Evolutionary conservation across 176 grass and related monocot genomes (phyloP), one percentile per base, ranked within the genome.

Genomic region (Aegilops sharonensis): DNA sequence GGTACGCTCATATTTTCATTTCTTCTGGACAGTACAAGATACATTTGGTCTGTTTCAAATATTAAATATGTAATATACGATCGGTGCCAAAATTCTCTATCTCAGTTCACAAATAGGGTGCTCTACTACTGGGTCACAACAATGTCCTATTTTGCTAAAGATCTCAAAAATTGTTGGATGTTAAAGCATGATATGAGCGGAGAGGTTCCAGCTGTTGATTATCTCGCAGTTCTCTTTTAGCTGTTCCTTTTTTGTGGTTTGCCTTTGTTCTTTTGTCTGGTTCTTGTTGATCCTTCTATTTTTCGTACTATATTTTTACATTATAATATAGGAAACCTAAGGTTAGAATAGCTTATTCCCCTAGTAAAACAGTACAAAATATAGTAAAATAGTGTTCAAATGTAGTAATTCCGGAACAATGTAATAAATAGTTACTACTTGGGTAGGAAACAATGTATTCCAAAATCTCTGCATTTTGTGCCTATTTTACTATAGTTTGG

Each of bases 1-100:
- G 91, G 95, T 98, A 98, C 37, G 78, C 72, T 54, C 54, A 5
- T 78, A 52, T 84, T 85, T 78, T 79, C n/a, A 78, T 88, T 94
- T 79, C 75, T 85, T 72, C 5, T 82, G 12, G 52, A 70, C n/a
- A 61, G 11, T 78, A 20, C 40, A 24, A 54, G n/a, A 75, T 69
- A 30, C 30, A 37, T 31, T 4, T 1, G 39, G 81, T 36, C 37
- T 15, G 1, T 50, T 69, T 35, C 62, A 77, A 85, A 73, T 60
- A 68, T 32, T 42, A 65, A 42, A 27, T 15, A 29, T 54, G 50
- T 40, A 23, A 23, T 68, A 31, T 30, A 67, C 35, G 3, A 60
- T 86, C 24, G 20, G 8, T 40, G 39, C 35, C 56, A 45, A 10
- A 21, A 72, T 74, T 84, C 17, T 31, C 36, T 42, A 29, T 32